Evolutionary conservation across 331 rosid species (phyloP).

Genomic region (Malus hybrid): DNA sequence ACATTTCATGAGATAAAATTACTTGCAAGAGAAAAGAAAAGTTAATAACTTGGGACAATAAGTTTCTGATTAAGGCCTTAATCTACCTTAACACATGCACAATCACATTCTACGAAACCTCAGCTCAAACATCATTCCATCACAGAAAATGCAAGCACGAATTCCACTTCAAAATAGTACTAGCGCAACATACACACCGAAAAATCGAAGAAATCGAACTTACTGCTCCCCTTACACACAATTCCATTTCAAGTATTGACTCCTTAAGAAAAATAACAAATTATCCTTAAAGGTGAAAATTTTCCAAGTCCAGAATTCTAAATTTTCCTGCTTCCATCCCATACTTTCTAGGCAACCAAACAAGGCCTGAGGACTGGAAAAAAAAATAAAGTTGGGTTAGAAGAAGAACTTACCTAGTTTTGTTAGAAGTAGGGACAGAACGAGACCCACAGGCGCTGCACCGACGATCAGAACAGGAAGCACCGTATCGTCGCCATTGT

Average conservation of each 20-base stretch:
- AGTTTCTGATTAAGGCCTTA: background rate
- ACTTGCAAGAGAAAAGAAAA: background rate
- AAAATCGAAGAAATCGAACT: background rate
- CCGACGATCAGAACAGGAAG: conserved; percentile 81
- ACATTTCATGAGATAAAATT: background rate
- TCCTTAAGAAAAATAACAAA: background rate
- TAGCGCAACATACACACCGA: background rate
- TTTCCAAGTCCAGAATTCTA: background rate
- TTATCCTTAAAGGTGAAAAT: background rate
- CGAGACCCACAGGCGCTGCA: conserved; percentile 91
- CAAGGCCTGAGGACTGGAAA: background rate
- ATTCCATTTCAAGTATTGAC: background rate
- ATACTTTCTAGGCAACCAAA: conserved; percentile 1
- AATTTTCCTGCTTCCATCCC: conserved; percentile 4
- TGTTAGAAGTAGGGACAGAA: conserved; percentile 70
- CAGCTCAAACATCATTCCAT: background rate
- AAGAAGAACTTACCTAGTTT: conserved; percentile 50
- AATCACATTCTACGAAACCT: background rate
- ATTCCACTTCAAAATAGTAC: background rate
- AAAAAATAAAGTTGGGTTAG: background rate
- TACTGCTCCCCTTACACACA: background rate
- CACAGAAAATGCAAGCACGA: background rate
- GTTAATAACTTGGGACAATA: background rate
- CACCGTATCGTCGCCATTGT: conserved; percentile 32
- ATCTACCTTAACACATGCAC: background rate